Conservation (phyloP, 768 basidiomycete genomes). For the Amanita fuliginea region DNA sequence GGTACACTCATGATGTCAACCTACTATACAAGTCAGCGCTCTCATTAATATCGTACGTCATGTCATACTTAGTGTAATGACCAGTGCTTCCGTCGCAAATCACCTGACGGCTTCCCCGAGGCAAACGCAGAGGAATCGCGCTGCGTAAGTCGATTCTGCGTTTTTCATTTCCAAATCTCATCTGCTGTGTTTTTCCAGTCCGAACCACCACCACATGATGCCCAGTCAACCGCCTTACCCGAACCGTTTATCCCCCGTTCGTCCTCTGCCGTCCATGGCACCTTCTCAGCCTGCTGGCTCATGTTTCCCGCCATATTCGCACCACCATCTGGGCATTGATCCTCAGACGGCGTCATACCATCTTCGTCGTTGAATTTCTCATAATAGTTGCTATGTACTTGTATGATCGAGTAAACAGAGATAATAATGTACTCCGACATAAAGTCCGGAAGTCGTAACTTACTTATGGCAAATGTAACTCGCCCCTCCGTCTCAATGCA, state of each 20-base stretch:
- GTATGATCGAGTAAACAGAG: neutral
- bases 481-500: slow-evolving; percentile 11
- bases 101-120: neutral
- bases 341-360: neutral
- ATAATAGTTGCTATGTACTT: neutral
- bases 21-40: slow-evolving; percentile 5
- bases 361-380: neutral
- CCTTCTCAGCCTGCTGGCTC: neutral
- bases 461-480: slow-evolving; percentile 1
- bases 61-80: neutral
- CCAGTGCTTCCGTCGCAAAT: neutral
- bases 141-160: neutral
- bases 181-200: neutral
- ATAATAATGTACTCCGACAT: neutral
- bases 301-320: neutral
- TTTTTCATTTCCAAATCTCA: neutral
- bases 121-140: neutral
- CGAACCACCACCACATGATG: neutral
- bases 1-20: slow-evolving; percentile 8
- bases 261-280: neutral
- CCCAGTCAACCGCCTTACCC: neutral
- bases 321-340: neutral
- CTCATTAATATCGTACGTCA: neutral
- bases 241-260: neutral
- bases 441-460: neutral